phyloP scores from a whole-genome alignment of 495 filamentous ascomycete species.

The Penicillium pulvis region DNA sequence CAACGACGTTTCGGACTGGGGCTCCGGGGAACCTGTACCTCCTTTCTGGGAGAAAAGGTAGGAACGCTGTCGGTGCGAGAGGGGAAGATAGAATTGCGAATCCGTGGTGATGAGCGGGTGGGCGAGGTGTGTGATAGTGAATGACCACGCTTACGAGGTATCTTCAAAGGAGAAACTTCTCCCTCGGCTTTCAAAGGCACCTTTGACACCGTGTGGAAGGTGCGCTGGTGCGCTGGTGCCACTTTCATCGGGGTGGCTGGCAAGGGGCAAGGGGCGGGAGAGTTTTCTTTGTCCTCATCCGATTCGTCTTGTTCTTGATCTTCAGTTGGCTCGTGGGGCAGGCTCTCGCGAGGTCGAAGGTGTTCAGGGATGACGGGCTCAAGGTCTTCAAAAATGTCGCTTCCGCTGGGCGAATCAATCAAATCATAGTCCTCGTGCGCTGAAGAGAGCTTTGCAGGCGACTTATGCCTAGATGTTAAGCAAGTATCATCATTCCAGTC shows the following conservation, averaged over 20 bases:
- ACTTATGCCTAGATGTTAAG: conserved; percentile 13
- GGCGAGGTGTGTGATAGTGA: conserved; percentile 45
- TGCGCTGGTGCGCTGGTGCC: conserved; percentile 33
- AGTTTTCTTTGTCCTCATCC: conserved; percentile 40
- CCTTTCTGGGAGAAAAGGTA: conserved; percentile 31
- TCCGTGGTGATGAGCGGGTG: conserved; percentile 36
- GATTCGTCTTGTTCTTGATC: conserved; percentile 9
- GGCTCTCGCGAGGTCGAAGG: background rate
- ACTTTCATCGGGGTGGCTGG: conserved; percentile 40
- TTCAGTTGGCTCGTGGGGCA: conserved; percentile 15
- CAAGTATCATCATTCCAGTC: conserved; percentile 11
- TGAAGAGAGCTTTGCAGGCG: conserved; percentile 5
- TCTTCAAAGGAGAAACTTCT: conserved; percentile 59
- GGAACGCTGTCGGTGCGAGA: conserved; percentile 20
- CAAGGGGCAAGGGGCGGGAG: conserved; percentile 22
- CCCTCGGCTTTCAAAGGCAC: conserved; percentile 73
- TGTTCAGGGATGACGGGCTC: conserved; percentile 5
- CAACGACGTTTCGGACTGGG: conserved; percentile 29
- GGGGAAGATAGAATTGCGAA: conserved; percentile 29
- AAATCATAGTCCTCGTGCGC: conserved; percentile 8
- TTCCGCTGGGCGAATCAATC: conserved; percentile 18
- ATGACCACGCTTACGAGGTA: conserved; percentile 56
- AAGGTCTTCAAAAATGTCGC: conserved; percentile 29
- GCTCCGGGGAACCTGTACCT: conserved; percentile 24
- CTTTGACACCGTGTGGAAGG: conserved; percentile 73